Evolutionary conservation across 1,284 basidiomycete genomes (phyloP).

Genomic region (Pseudozyma thailandica): DNA sequence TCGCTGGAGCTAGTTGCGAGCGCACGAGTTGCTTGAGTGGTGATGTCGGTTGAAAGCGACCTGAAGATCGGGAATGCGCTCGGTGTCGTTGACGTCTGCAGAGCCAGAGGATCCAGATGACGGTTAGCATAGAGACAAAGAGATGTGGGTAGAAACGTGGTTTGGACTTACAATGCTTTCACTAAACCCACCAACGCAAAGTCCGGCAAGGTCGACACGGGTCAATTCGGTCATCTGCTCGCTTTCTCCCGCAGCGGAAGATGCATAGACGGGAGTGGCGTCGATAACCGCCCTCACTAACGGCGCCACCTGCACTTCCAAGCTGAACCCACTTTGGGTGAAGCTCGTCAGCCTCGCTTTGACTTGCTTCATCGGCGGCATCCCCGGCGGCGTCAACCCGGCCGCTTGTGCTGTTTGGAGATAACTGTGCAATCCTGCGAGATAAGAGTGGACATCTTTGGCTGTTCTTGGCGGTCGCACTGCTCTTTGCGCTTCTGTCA

Average conservation of each 20-base stretch:
- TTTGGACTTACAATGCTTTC: conserved; percentile 21
- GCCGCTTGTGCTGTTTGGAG: conserved; percentile 18
- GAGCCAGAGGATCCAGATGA: no score
- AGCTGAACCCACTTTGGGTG: conserved; percentile 4
- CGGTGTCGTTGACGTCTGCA: conserved; percentile 22
- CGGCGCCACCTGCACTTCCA: conserved; percentile 18
- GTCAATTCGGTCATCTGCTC: not conserved
- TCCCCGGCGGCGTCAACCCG: conserved; percentile 9
- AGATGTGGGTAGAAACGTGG: not conserved
- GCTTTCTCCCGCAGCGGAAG: not conserved
- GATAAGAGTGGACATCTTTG: conserved; percentile 14
- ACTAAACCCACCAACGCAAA: conserved; percentile 20
- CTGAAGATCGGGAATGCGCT: conserved; percentile 29
- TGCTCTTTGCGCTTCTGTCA: conserved; percentile 1
- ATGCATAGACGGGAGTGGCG: conserved; percentile 3
- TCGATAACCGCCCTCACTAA: conserved; percentile 25
- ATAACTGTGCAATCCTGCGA: conserved; percentile 20
- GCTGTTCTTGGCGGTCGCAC: conserved; percentile 15
- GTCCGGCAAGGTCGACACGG: conserved; percentile 11
- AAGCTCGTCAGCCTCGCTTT: conserved; percentile 18
- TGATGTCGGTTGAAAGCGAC: conserved; percentile 22
- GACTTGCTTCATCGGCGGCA: conserved; percentile 22
- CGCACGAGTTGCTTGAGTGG: conserved; percentile 17
- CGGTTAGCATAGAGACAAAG: not conserved
- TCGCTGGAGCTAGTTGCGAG: not conserved